These are phyloP conservation scores for Lentinula novae-zelandiae DNA, from an alignment of 1,284 basidiomycete genomes.

Conservation along the genomic window DNA sequence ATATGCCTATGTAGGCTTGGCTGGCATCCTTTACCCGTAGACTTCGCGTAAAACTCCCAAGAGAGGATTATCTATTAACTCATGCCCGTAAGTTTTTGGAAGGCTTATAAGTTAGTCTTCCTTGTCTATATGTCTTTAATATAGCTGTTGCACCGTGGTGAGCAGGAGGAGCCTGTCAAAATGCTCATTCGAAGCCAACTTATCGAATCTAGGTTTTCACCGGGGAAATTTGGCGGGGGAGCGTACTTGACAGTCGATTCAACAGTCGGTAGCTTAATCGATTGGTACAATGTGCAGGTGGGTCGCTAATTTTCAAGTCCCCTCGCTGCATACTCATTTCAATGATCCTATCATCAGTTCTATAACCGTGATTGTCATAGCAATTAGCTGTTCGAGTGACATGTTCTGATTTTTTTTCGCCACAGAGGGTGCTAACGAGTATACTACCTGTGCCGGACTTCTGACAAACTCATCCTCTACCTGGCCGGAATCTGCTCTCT, in stretches of 20 bases:
- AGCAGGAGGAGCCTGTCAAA: not conserved
- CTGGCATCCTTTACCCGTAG: conserved; percentile 41
- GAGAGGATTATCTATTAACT: conserved; percentile 37
- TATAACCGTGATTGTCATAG: conserved; percentile 28
- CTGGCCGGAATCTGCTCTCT: conserved; percentile 45
- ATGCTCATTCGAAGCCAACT: not conserved
- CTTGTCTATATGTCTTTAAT: not conserved
- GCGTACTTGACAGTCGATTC: conserved; percentile 13
- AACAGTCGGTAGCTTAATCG: conserved; percentile 18
- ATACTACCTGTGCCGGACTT: conserved; percentile 53
- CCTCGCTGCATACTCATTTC: not conserved
- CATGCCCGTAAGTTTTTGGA: conserved; percentile 35
- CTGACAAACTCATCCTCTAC: conserved; percentile 47
- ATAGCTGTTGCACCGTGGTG: conserved; percentile 23
- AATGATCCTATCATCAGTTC: conserved; percentile 19
- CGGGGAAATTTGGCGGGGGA: conserved; percentile 9
- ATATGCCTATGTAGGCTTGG: conserved; percentile 29
- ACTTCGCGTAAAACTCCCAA: conserved; percentile 35
- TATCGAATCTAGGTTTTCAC: conserved; percentile 9
- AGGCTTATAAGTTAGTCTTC: not conserved
- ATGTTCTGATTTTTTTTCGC: conserved; percentile 11
- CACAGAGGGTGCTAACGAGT: conserved; percentile 52
- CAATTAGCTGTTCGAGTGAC: not conserved
- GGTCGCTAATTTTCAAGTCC: conserved; percentile 2
- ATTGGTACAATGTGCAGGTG: conserved; percentile 27